Evolutionary conservation across 2,329 filamentous ascomycete genomes (phyloP).

Genomic region (Daldinia eschscholtzii): DNA sequence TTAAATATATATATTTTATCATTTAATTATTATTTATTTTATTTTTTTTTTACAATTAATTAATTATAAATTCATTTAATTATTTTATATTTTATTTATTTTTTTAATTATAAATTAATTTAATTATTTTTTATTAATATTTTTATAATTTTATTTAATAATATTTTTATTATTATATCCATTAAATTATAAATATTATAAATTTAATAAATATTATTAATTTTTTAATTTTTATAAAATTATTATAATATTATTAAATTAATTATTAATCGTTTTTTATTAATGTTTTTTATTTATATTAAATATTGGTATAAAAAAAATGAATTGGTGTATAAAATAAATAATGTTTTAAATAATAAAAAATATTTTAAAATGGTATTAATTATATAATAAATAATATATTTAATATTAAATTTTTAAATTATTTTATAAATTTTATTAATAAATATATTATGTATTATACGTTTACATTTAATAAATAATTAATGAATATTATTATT

Average conservation of each 20-base stretch:
- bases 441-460: too few species aligned
- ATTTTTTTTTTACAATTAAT: too few species aligned
- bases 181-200: conserved; percentile 4
- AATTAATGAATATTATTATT: conserved; percentile 13
- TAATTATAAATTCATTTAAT: too few species aligned
- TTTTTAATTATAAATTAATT: too few species aligned
- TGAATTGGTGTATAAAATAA: conserved; percentile 14
- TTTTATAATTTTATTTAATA: conserved; percentile 6
- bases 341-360: not conserved
- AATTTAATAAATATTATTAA: too few species aligned
- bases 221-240: conserved; percentile 14
- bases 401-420: too few species aligned
- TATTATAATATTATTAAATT: conserved; percentile 11
- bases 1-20: too few species aligned
- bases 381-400: conserved; percentile 14
- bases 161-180: not conserved
- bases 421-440: too few species aligned
- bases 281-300: conserved; percentile 5
- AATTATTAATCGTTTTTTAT: conserved; percentile 12
- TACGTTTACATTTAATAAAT: conserved; percentile 3
- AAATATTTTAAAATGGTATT: not conserved
- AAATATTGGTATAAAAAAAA: conserved; percentile 9
- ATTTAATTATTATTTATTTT: too few species aligned
- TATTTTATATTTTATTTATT: too few species aligned
- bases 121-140: conserved; percentile 8